phyloP scores from a whole-genome alignment of 495 filamentous ascomycete species.

The Penicillium psychrofluorescens region DNA sequence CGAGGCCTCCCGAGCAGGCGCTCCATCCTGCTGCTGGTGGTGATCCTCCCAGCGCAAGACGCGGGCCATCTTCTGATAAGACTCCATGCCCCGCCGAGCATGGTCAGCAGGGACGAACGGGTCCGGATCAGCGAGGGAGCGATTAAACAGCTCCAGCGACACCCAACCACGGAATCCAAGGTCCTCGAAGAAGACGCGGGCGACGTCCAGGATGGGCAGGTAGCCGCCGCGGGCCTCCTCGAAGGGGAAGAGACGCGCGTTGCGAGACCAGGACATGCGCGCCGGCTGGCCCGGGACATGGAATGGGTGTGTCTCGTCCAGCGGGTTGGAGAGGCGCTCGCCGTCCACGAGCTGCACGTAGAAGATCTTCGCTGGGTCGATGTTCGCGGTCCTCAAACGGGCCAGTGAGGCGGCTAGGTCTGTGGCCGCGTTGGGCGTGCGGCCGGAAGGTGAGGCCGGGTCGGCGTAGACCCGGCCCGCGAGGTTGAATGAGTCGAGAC shows the following conservation, averaged over 20 bases:
- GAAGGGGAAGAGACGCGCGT: conserved; percentile 68
- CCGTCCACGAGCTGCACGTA: conserved; percentile 78
- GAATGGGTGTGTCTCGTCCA: conserved; percentile 57
- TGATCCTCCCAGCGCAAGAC: conserved; percentile 19
- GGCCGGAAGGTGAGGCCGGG: conserved; percentile 46
- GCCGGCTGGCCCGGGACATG: conserved; percentile 54
- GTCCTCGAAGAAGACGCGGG: conserved; percentile 53
- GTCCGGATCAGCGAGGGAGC: conserved; percentile 51
- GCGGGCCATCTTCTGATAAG: conserved; percentile 51
- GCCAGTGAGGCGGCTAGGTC: conserved; percentile 51
- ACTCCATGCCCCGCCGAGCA: conserved; percentile 53
- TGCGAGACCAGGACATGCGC: conserved; percentile 77
- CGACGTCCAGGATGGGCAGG: conserved; percentile 56
- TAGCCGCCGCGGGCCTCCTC: conserved; percentile 66
- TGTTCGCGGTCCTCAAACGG: conserved; percentile 40
- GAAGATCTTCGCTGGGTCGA: conserved; percentile 66
- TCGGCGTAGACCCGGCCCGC: conserved; percentile 69
- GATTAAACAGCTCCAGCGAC: conserved; percentile 71
- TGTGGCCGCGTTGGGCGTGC: conserved; percentile 48
- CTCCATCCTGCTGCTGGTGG: conserved; percentile 1
- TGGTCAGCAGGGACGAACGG: conserved; percentile 51
- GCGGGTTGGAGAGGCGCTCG: conserved; percentile 51
- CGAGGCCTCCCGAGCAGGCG: conserved; percentile 3
- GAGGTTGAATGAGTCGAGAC: conserved; percentile 78
- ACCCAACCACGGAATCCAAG: conserved; percentile 70